Base-by-base conservation (phyloP, 2,329 filamentous ascomycete species). In the Aspergillus neotritici region DNA sequence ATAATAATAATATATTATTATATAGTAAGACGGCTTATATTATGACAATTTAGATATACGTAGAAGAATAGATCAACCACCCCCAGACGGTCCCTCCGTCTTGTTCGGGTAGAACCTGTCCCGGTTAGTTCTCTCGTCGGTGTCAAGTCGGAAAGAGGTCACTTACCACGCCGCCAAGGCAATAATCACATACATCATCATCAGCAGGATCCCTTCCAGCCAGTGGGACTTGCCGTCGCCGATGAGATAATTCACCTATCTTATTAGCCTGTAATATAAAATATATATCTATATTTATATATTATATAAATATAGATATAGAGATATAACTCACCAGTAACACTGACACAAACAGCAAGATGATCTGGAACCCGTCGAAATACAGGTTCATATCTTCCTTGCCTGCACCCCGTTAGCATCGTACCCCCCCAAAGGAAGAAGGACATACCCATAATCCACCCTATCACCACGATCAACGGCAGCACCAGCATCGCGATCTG, bases 331-430 rank as follows among this genome's bases (percentile, higher is more conserved):
- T 25, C 57, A 66, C 71, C 47, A 74, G 52, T 21, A 74, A 56
- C 14, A 74, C 67, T n/a, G 70, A 65, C 16, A 82, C 74, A 47
- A 83, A 83, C 2, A 83, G 63, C 1, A 78, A 67, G 2, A 75
- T 84, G 11, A 95, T 83, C 68, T 95, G 87, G 72, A 96, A 96
- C 1, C 82, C 82, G 60, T 94, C 87, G 62, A 95, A 93, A 63
- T 84, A 84, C 4, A 94, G 76, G 14, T 82, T 87, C 87, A 85
- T 82, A 31, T 73, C 68, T 38, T 77, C 69, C 13, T 78, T 71
- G 41, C 76, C 62, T 62, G 43, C 32, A 31, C 12, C 11, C 7
- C 14, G 37, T 47, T 37, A 56, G 42, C 28, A 34, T 17, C 38
- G 31, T 33, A 11, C 5, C 9, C 38, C 29, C 4, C 13, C 44